Evolutionary conservation across 2,329 filamentous ascomycete species (phyloP), one percentile per base, ranked within the genome.

Genomic region (Cyclaneusma minus): DNA sequence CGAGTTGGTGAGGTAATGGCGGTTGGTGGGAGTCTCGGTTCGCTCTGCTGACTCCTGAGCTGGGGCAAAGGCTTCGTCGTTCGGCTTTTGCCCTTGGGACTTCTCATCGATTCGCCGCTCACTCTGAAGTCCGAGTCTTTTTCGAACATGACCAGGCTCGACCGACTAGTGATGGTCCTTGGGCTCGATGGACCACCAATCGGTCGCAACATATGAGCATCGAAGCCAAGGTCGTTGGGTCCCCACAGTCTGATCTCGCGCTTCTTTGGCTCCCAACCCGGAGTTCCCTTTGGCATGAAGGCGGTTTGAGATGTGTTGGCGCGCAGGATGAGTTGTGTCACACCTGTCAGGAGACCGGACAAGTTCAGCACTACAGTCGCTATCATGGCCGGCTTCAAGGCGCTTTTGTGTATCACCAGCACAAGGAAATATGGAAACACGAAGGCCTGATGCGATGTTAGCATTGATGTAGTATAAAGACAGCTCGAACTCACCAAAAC

Each of bases 301-400:
- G 71, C 67, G 14, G 64, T 64, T 8, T 63, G 59, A 8, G 63
- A 56, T 9, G 62, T 66, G 35, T 68, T 74, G 3, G 71, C 69
- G 35, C 74, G 64, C 25, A 81, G 56, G 38, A 78, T 74, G 6
- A 80, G 52, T 38, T 79, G 73, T 13, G 79, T 56, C 10, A 70
- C 63, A 4, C 72, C 69, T 10, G 67, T 72, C 44, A 72, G 58
- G 10, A 80, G 50, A 3, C 74, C 75, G 0, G 72, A 71, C 3
- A 76, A 55, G 41, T 78, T 78, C 10, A 70, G 56, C 3, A 72
- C 67, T 5, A 80, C 67, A 10, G 71, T 65, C 14, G 70, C 68
- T 21, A 77, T 63, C 56, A 75, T 69, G 3, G 68, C 59, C 4
- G 73, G 50, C 14, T 60, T 62, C 22, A 64, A 31, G 47, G 58